Base-by-base conservation (phyloP, 2,329 filamentous ascomycete genomes). In the Colletotrichum chrysophilum region DNA sequence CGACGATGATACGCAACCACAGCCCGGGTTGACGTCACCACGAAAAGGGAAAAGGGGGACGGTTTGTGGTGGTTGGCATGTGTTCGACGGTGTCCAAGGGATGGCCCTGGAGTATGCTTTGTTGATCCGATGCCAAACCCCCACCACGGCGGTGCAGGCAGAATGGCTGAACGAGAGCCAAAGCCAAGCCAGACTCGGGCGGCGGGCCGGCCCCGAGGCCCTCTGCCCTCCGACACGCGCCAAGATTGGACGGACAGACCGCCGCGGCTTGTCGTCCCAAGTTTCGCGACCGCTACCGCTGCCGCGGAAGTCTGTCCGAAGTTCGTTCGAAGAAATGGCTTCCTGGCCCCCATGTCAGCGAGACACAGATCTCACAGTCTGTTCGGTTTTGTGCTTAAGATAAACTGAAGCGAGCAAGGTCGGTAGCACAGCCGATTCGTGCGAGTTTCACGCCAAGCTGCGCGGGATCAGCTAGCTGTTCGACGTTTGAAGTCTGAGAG, bases 171-270 rank as follows among this genome's bases (percentile, higher is more conserved):
- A 30, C 30, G 21, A 5, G 28, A 36, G 38, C n/a, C 38, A 34
- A 34, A 13, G 43, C 18, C 21, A 60, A 65, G 38, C 30, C 28
- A 30, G 58, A 48, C 64, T 65, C 64, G 58, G 70, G 34, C 43
- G 48, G 43, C 64, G 70, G 70, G 38, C 70, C 73, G 70, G 70
- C 43, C 73, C 70, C 64, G 64, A 66, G 16, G 52, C 58, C 30
- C 26, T 32, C 5, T 30, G 7, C 32, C 30, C 55, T 75, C 64
- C 70, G 64, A 68, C 64, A 69, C 70, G 58, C 73, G 70, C 73
- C 73, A 73, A 75, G 70, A 73, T 75, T 68, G 43, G 73, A 75
- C 58, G 26, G 28, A 32, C 58, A n/a, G 58, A 43, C 70, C 70
- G 43, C 43, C 43, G 43, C n/a, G 64, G 43, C 68, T 69, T 60